Percentiles rank a stretch among this genome's conserved stretches.
These are phyloP conservation scores for Penicillium occitanis DNA, from an alignment of 2,329 filamentous ascomycete species.

Conservation along the genomic window DNA sequence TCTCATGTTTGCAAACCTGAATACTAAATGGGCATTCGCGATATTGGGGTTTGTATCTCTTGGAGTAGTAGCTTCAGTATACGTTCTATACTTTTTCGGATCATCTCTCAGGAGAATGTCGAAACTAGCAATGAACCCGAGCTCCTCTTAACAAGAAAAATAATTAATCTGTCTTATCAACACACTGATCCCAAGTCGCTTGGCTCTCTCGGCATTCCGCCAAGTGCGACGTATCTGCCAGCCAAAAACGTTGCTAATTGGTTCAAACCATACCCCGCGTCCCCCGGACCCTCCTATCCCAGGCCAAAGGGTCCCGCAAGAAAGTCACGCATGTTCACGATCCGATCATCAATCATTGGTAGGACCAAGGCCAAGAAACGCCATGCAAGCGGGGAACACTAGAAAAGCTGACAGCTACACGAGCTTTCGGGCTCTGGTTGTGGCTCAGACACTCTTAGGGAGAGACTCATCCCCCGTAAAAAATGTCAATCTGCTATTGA, in stretches of 20 bases:
- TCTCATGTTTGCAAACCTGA: slow-evolving; percentile 41
- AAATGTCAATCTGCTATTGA: background rate
- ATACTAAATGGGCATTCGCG: slow-evolving; percentile 45
- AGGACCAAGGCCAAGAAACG: background rate
- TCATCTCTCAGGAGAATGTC: slow-evolving; percentile 34
- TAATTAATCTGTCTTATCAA: background rate
- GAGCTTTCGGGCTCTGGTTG: background rate
- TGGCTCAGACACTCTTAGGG: background rate
- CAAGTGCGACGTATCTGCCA: background rate
- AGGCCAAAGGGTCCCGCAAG: background rate
- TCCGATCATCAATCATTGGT: background rate
- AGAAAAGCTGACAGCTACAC: background rate
- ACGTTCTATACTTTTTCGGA: slow-evolving; percentile 46
- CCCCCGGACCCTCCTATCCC: background rate
- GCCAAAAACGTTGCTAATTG: background rate
- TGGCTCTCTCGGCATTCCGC: background rate
- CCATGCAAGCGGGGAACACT: background rate
- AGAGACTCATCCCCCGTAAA: background rate
- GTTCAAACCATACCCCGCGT: background rate
- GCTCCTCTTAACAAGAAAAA: background rate
- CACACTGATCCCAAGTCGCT: background rate
- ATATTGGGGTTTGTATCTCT: slow-evolving; percentile 44
- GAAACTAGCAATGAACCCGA: slow-evolving; percentile 34
- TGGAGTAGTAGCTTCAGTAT: slow-evolving; percentile 42
- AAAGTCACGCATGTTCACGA: background rate